Conservation (phyloP, 257 asterid species). For the Scutellaria barbata region DNA sequence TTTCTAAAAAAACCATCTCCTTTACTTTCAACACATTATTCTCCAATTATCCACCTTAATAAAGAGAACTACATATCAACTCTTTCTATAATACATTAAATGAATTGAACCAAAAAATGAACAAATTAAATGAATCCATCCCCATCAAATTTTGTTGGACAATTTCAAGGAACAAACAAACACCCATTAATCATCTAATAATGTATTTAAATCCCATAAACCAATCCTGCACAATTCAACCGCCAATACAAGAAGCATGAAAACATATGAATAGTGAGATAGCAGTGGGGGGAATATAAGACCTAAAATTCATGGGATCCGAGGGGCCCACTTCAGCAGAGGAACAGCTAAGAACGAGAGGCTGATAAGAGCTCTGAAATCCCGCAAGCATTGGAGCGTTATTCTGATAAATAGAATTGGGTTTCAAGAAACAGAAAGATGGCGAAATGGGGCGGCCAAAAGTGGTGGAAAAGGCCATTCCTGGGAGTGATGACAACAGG, state of each 20-base stretch:
- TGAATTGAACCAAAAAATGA: neutral
- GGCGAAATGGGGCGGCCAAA: constrained; percentile 51
- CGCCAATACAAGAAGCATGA: neutral
- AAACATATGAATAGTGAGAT: neutral
- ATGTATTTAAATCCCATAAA: neutral
- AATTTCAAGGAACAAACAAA: constrained; percentile 17
- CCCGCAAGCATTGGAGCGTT: constrained; percentile 37
- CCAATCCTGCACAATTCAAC: constrained; percentile 7
- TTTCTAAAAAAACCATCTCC: neutral
- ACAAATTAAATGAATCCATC: neutral
- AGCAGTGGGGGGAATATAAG: neutral
- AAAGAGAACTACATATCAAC: neutral
- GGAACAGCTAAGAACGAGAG: constrained; percentile 50
- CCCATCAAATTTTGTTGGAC: neutral
- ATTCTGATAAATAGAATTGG: constrained; percentile 29
- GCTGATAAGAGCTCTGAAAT: constrained; percentile 37
- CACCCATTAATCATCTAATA: constrained; percentile 16
- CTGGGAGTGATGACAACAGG: neutral
- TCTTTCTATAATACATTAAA: neutral
- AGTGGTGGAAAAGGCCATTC: constrained; percentile 55
- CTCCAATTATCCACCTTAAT: constrained; percentile 12
- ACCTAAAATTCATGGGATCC: constrained; percentile 63
- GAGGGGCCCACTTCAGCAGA: constrained; percentile 54
- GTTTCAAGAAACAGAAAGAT: constrained; percentile 46
- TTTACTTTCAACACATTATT: neutral